Conservation (phyloP, 2,329 filamentous ascomycete species). For the Colletotrichum eremochloae region DNA sequence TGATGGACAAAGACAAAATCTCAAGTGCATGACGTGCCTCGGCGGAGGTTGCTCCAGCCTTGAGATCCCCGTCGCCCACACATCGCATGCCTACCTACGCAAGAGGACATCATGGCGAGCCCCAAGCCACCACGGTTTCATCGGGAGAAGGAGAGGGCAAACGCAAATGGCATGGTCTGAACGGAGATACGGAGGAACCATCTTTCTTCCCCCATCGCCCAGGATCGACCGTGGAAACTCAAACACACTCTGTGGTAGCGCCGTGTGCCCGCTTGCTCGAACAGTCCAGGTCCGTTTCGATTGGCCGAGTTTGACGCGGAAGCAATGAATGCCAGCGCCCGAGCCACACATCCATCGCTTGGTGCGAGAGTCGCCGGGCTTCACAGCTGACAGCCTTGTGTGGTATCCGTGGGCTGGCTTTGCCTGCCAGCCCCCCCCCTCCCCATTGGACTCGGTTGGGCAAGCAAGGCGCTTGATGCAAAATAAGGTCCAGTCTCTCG, state of each 20-base stretch:
- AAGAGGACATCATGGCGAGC: slow-evolving; percentile 16
- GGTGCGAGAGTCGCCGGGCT: slow-evolving; percentile 1
- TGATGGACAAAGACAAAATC: slow-evolving; percentile 26
- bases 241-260: slow-evolving; percentile 15
- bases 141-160: slow-evolving; percentile 15
- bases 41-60: slow-evolving; percentile 14
- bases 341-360: neutral
- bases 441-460: neutral
- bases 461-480: slow-evolving; percentile 5
- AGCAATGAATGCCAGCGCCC: slow-evolving; percentile 8
- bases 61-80: slow-evolving; percentile 7
- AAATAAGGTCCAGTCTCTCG: slow-evolving; percentile 6
- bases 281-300: neutral
- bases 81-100: neutral
- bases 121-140: slow-evolving; percentile 37
- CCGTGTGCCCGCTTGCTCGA: slow-evolving; percentile 12
- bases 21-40: slow-evolving; percentile 35
- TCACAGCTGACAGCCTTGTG: slow-evolving; percentile 5
- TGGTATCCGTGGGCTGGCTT: neutral
- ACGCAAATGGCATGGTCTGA: slow-evolving; percentile 14
- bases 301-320: slow-evolving; percentile 13
- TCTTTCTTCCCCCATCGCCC: slow-evolving; percentile 16
- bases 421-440: too few species aligned
- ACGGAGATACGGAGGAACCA: slow-evolving; percentile 23
- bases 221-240: slow-evolving; percentile 25